Percentiles rank a stretch among this genome's conserved stretches.
These are phyloP conservation scores for Debaryomyces prosopidis DNA, from an alignment of 805 yeast genomes.

Conservation along the genomic window DNA sequence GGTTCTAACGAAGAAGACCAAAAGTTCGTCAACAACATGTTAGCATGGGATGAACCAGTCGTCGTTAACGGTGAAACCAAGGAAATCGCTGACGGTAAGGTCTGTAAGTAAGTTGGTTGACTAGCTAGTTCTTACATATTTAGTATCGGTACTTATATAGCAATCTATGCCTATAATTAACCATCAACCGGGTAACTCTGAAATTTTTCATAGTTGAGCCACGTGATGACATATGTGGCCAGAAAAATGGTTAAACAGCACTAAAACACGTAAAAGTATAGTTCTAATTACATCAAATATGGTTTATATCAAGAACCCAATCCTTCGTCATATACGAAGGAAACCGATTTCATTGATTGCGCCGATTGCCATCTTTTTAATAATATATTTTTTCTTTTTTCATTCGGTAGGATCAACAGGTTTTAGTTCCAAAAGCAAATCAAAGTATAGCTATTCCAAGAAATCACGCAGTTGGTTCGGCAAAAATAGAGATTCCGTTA, in stretches of 20 bases:
- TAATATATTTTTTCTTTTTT: constrained; percentile 45
- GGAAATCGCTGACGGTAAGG: constrained; percentile 97
- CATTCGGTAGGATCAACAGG: constrained; percentile 20
- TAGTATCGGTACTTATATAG: not conserved
- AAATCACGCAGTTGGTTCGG: constrained; percentile 49
- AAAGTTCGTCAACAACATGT: constrained; percentile 82
- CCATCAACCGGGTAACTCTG: not conserved
- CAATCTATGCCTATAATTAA: no score
- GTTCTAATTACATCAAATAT: constrained; percentile 5
- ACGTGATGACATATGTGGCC: constrained; percentile 1
- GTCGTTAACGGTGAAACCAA: constrained; percentile 72
- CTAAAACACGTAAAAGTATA: not conserved
- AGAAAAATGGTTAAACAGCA: constrained; percentile 1
- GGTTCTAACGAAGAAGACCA: constrained; percentile 72
- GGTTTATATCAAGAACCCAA: constrained; percentile 25
- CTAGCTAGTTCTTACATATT: not conserved
- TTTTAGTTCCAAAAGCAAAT: constrained; percentile 10
- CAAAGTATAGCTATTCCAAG: constrained; percentile 49
- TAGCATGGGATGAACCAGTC: constrained; percentile 98
- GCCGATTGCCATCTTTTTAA: constrained; percentile 44
- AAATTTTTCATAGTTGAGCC: not conserved
- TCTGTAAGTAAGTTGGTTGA: constrained; percentile 66
- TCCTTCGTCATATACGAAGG: constrained; percentile 60
- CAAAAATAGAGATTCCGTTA: constrained; percentile 50
- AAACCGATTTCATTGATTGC: constrained; percentile 50